Percentiles rank a stretch among this genome's conserved stretches.
Evolutionary conservation across 192 early-diverging fungal species (phyloP).

Genomic region (Podila epigama): DNA sequence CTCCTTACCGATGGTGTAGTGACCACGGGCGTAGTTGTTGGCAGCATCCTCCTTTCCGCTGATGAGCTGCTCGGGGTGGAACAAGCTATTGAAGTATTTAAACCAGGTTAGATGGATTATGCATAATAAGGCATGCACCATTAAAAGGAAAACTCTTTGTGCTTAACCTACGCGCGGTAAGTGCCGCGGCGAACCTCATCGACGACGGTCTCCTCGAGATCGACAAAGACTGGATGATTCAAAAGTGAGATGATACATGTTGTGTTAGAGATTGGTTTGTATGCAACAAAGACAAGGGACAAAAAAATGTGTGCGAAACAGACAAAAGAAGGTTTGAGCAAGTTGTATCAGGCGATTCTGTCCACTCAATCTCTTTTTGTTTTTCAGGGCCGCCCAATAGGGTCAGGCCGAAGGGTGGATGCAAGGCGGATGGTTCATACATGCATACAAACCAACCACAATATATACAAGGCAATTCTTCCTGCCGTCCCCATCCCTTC

Average conservation of each 20-base stretch:
- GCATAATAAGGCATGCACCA: neutral
- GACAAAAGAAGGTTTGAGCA: neutral
- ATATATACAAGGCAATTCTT: too few relatives aligned
- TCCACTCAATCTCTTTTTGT: neutral
- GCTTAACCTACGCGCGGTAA: constrained; percentile 80
- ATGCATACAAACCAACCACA: too few relatives aligned
- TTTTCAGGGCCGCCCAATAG: neutral
- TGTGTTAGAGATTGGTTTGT: too few relatives aligned
- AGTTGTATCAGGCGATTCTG: neutral
- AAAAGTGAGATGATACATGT: too few relatives aligned
- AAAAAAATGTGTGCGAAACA: neutral
- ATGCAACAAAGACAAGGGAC: constrained; percentile 3
- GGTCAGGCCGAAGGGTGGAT: neutral
- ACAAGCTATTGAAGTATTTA: constrained; percentile 28
- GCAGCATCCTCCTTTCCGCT: constrained; percentile 99
- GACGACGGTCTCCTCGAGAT: constrained; percentile 95
- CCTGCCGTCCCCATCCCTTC: too few relatives aligned
- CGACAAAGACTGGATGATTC: constrained; percentile 88
- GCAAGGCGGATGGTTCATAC: neutral
- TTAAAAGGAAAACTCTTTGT: neutral
- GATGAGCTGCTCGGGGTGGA: constrained; percentile 94
- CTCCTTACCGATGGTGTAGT: constrained; percentile 99
- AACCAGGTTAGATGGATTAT: neutral
- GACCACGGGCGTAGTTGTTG: constrained; percentile 99
- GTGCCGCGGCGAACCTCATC: constrained; percentile 99